phyloP scores from a whole-genome alignment of 257 asterid genomes.

The Salvia hispanica region DNA sequence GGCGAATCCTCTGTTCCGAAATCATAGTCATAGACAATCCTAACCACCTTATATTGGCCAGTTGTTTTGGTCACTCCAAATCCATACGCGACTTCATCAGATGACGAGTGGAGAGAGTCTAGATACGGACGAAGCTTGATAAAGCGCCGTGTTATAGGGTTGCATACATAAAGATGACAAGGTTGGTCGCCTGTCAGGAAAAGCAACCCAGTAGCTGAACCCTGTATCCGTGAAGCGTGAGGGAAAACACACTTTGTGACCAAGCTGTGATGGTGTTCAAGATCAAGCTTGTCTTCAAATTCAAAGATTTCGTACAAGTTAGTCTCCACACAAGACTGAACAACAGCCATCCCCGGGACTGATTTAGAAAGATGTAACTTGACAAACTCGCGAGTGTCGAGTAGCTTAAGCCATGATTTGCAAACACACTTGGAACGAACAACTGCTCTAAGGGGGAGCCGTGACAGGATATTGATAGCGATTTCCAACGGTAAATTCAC shows the following conservation, averaged over 20 bases:
- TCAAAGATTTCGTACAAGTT: conserved; percentile 11
- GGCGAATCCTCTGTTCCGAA: neutral
- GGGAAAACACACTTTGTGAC: conserved; percentile 23
- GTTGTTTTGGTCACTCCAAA: conserved; percentile 19
- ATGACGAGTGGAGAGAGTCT: conserved; percentile 12
- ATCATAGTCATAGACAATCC: conserved; percentile 25
- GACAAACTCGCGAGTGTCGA: conserved; percentile 30
- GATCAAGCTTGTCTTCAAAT: conserved; percentile 20
- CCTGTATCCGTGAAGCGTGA: conserved; percentile 1
- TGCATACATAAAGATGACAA: conserved; percentile 7
- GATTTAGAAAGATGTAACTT: conserved; percentile 35
- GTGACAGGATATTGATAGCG: conserved; percentile 33
- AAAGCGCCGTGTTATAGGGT: conserved; percentile 32
- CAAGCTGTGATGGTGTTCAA: conserved; percentile 31
- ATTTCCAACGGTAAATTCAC: conserved; percentile 34
- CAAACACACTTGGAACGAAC: conserved; percentile 36
- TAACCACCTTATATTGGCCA: conserved; percentile 32
- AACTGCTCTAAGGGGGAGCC: conserved; percentile 35
- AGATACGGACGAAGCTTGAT: conserved; percentile 11
- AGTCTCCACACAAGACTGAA: neutral
- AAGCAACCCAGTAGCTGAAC: conserved; percentile 28
- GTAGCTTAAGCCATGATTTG: conserved; percentile 36
- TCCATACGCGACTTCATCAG: conserved; percentile 37
- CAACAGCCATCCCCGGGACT: conserved; percentile 35
- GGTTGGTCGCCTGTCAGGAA: neutral